Evolutionary conservation across 805 yeast species (phyloP).

Genomic region (Cyberlindnera maritima): DNA sequence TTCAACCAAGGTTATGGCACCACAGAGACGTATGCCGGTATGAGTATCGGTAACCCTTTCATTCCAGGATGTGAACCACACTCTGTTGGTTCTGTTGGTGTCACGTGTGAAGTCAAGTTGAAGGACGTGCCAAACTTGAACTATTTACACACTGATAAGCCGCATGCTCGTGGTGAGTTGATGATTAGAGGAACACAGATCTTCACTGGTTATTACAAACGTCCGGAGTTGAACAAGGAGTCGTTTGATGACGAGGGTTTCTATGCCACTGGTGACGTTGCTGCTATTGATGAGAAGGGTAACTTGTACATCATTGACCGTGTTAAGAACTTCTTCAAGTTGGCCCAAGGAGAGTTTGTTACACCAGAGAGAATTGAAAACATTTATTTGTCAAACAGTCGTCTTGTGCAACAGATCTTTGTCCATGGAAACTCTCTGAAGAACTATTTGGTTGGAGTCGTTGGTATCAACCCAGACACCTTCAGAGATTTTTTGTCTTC

Average conservation of each 20-base stretch:
- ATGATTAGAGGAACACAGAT: slow-evolving; percentile 53
- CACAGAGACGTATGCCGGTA: slow-evolving; percentile 53
- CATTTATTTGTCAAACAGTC: slow-evolving; percentile 42
- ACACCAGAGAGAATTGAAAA: slow-evolving; percentile 69
- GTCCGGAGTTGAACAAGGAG: slow-evolving; percentile 44
- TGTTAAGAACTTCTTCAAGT: slow-evolving; percentile 55
- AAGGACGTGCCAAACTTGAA: slow-evolving; percentile 48
- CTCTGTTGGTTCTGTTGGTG: slow-evolving; percentile 40
- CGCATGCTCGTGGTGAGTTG: slow-evolving; percentile 43
- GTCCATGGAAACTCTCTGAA: slow-evolving; percentile 56
- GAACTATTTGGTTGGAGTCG: slow-evolving; percentile 49
- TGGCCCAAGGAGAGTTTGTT: slow-evolving; percentile 54
- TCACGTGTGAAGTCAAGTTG: slow-evolving; percentile 45
- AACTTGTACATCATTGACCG: slow-evolving; percentile 51
- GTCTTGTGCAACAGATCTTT: slow-evolving; percentile 44
- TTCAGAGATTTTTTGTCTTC: slow-evolving; percentile 13
- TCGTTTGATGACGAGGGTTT: slow-evolving; percentile 47
- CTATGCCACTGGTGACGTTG: slow-evolving; percentile 62
- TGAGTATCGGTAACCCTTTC: slow-evolving; percentile 29
- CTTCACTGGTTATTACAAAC: slow-evolving; percentile 48
- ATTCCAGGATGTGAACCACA: not conserved
- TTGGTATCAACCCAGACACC: slow-evolving; percentile 48
- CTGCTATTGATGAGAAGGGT: slow-evolving; percentile 41
- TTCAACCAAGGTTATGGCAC: slow-evolving; percentile 51
- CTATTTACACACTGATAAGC: slow-evolving; percentile 26